phyloP scores from a whole-genome alignment of 345 rosid genomes.

The Eutrema japonicum region DNA sequence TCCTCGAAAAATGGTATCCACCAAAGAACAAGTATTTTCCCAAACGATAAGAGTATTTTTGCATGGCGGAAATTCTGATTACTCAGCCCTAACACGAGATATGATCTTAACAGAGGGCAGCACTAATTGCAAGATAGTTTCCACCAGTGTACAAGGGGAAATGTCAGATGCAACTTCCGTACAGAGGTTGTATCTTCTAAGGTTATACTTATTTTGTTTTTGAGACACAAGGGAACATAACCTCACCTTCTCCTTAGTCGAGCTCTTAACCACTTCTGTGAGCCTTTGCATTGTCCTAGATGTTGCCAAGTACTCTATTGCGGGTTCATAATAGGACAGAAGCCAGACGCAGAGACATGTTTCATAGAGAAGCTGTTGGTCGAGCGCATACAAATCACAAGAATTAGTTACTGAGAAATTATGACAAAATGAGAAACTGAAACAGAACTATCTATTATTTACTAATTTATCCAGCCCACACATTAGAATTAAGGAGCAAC shows the following conservation, averaged over 20 bases:
- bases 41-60: no score
- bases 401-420: slow-evolving; percentile 29
- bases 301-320: slow-evolving; percentile 83
- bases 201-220: no score
- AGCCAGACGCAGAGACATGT: slow-evolving; percentile 97
- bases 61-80: no score
- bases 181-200: no score
- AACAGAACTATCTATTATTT: slow-evolving; percentile 1
- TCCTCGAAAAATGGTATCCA: no score
- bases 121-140: no score
- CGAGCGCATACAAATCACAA: slow-evolving; percentile 17
- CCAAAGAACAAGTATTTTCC: no score
- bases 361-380: slow-evolving; percentile 87
- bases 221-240: slow-evolving; percentile 23
- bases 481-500: not conserved
- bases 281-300: slow-evolving; percentile 81
- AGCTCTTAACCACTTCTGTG: slow-evolving; percentile 79
- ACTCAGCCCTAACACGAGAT: no score
- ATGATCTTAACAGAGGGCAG: no score
- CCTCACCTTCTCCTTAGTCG: slow-evolving; percentile 91
- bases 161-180: no score
- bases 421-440: slow-evolving; percentile 17
- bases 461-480: slow-evolving; percentile 20
- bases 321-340: slow-evolving; percentile 90
- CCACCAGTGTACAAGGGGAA: no score